Percentiles rank a stretch among this genome's conserved stretches.
Evolutionary conservation across 306 rosid species (phyloP).

Genomic region (Potentilla sterilis): DNA sequence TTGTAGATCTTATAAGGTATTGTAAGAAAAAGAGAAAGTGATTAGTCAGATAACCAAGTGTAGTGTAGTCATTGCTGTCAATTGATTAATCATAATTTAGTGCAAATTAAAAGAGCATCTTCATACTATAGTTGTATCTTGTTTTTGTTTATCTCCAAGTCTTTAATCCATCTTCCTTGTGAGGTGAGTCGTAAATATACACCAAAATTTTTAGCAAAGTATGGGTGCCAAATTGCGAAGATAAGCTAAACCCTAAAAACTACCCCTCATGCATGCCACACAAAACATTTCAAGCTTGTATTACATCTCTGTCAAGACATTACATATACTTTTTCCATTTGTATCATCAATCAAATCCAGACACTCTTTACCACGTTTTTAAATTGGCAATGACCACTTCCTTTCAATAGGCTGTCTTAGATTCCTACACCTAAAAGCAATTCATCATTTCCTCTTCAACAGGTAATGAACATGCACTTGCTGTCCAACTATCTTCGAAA

Average conservation of each 20-base stretch:
- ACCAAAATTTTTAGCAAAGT: not conserved
- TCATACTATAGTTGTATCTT: too few relatives aligned
- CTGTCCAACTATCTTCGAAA: not conserved
- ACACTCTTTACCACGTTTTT: not conserved
- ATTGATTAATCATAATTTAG: not conserved
- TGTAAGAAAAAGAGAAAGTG: too few relatives aligned
- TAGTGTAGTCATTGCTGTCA: too few relatives aligned
- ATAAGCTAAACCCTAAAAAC: not conserved
- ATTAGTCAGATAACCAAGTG: too few relatives aligned
- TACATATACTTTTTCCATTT: not conserved
- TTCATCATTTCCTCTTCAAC: not conserved
- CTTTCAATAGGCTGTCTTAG: not conserved
- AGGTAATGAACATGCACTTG: not conserved
- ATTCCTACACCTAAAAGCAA: not conserved
- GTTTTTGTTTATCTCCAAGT: not conserved
- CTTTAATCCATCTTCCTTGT: not conserved
- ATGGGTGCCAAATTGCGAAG: not conserved
- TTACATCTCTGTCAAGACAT: not conserved
- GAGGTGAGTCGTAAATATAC: not conserved
- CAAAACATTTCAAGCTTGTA: not conserved
- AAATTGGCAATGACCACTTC: not conserved
- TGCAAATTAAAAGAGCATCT: too few relatives aligned
- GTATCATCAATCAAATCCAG: not conserved
- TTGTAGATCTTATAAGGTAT: too few relatives aligned
- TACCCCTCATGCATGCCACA: not conserved